Evolutionary conservation across 108 stramenopile species (phyloP).

Genomic region (Schizochytrium sp.): DNA sequence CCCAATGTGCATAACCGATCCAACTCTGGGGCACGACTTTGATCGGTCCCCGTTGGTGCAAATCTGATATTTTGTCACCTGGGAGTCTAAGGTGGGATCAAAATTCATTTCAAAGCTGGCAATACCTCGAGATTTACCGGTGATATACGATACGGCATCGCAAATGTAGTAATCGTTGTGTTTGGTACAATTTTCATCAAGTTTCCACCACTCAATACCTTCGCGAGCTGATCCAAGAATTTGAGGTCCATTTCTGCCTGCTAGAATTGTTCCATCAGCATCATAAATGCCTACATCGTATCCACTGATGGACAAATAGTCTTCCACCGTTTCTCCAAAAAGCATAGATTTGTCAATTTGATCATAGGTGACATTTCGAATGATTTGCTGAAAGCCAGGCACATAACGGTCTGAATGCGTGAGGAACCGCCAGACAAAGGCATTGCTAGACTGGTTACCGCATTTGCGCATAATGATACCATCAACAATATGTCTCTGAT

Average conservation of each 20-base stretch:
- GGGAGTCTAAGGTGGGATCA: neutral
- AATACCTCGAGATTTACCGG: neutral
- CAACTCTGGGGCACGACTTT: neutral
- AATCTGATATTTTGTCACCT: neutral
- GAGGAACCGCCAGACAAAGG: neutral
- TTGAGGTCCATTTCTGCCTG: neutral
- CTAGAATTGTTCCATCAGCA: neutral
- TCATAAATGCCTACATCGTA: neutral
- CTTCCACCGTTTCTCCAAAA: neutral
- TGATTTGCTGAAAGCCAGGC: neutral
- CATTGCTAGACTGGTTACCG: neutral
- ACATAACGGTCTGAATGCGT: constrained; percentile 22
- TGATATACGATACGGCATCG: neutral
- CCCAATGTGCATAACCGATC: neutral
- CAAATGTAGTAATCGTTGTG: neutral
- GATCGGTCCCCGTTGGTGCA: neutral
- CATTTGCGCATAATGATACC: neutral
- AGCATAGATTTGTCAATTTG: neutral
- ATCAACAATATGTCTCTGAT: neutral
- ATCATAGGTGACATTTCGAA: neutral
- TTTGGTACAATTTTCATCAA: neutral
- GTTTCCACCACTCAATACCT: constrained; percentile 2
- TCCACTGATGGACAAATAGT: neutral
- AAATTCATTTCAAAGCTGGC: neutral
- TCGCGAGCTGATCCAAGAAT: neutral